Evolutionary conservation across 2,329 filamentous ascomycete genomes (phyloP).

Genomic region (Botrytis deweyae): DNA sequence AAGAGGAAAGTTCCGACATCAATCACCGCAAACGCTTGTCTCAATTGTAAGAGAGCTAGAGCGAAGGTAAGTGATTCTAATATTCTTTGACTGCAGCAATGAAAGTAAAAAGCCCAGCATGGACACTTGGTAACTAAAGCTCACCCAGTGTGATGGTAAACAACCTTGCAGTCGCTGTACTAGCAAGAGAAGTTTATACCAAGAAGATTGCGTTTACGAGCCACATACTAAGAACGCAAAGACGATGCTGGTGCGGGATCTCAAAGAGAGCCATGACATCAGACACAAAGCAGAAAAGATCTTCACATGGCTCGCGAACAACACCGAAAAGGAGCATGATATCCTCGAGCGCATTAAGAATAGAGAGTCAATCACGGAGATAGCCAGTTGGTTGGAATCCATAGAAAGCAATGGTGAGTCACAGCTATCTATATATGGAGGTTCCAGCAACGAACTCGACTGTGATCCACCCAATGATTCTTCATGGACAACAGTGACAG

Average conservation of each 20-base stretch:
- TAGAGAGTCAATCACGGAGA: conserved; percentile 36
- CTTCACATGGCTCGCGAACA: conserved; percentile 34
- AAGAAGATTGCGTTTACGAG: conserved; percentile 37
- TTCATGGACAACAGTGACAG: conserved; percentile 37
- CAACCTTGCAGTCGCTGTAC: conserved; percentile 39
- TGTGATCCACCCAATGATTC: conserved; percentile 18
- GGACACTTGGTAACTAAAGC: neutral
- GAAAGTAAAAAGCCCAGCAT: neutral
- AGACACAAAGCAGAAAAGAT: conserved; percentile 1
- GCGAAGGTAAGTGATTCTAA: conserved; percentile 36
- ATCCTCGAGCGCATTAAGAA: conserved; percentile 37
- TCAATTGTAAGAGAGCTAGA: conserved; percentile 10
- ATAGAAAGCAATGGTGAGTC: conserved; percentile 31
- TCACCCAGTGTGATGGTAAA: conserved; percentile 39
- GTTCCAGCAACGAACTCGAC: conserved; percentile 35
- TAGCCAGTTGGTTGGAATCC: conserved; percentile 35
- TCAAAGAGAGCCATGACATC: conserved; percentile 12
- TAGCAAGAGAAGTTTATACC: conserved; percentile 28
- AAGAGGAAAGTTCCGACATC: neutral
- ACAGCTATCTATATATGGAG: conserved; percentile 28
- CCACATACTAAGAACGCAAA: conserved; percentile 41
- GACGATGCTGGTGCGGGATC: conserved; percentile 38
- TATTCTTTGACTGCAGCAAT: neutral
- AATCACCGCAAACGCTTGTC: conserved; percentile 7
- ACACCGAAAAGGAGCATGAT: conserved; percentile 35